Percentiles rank a stretch among this genome's conserved stretches.
phyloP scores from a whole-genome alignment of 2,329 filamentous ascomycete genomes.

The Verticillium dahliae region DNA sequence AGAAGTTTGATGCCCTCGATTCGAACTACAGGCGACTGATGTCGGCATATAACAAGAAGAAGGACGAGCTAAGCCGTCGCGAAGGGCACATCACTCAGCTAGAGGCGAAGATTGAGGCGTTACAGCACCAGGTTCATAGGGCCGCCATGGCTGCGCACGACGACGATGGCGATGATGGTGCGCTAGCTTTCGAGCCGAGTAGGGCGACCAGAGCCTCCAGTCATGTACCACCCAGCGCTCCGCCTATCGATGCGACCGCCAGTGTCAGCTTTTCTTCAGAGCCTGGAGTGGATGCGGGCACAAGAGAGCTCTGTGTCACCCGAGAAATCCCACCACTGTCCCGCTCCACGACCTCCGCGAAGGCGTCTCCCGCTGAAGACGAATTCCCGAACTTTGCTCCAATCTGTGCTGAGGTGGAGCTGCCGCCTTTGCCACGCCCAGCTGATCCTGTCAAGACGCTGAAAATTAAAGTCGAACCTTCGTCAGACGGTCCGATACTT shows the following conservation, averaged over 20 bases:
- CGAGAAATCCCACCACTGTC: neutral
- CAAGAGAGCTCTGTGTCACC: neutral
- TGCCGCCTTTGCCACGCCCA: conserved; percentile 20
- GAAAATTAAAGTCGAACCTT: conserved; percentile 41
- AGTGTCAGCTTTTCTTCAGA: conserved; percentile 8
- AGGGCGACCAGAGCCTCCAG: neutral
- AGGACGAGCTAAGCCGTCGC: conserved; percentile 37
- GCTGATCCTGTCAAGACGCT: neutral
- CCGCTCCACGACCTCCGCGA: neutral
- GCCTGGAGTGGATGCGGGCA: neutral
- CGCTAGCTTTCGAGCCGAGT: conserved; percentile 11
- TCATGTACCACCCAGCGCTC: neutral
- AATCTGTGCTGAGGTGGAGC: conserved; percentile 3
- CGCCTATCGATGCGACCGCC: neutral
- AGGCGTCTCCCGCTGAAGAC: neutral
- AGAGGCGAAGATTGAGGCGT: conserved; percentile 32
- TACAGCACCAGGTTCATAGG: conserved; percentile 23
- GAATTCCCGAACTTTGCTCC: neutral
- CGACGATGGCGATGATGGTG: neutral
- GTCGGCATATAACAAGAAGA: conserved; percentile 30
- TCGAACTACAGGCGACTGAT: conserved; percentile 33
- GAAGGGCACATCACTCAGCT: conserved; percentile 34
- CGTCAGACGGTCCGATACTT: conserved; percentile 45
- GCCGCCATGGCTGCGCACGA: conserved; percentile 18
- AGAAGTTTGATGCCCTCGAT: conserved; percentile 32